Conservation (phyloP, 192 early-diverging fungal species). For the Coemansia nantahalensis region DNA sequence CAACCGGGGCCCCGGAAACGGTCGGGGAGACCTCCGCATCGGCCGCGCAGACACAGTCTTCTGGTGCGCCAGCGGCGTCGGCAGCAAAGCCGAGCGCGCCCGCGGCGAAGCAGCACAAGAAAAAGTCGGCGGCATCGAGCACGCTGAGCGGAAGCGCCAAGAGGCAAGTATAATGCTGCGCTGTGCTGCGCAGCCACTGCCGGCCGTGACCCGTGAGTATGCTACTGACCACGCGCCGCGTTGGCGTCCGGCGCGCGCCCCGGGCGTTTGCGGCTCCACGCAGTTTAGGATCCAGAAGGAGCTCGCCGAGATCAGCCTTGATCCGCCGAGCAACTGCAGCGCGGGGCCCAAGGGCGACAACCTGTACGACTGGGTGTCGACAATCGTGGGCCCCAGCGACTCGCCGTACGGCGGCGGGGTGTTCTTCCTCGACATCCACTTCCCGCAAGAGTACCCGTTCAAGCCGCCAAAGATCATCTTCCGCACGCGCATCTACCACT, state of each 20-base stretch:
- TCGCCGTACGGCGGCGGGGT: constrained; percentile 90
- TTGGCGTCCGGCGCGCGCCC: no score
- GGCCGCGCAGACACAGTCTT: background rate
- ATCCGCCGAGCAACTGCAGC: constrained; percentile 92
- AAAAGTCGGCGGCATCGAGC: constrained; percentile 27
- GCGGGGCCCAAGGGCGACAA: constrained; percentile 97
- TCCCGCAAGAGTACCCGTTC: constrained; percentile 94
- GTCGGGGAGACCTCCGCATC: constrained; percentile 9
- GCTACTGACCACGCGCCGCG: constrained; percentile 2
- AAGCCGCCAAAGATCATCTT: constrained; percentile 93
- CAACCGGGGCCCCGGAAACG: background rate
- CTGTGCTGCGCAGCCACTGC: no score
- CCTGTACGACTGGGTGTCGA: constrained; percentile 94
- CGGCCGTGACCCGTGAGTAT: no score
- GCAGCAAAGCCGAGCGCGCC: constrained; percentile 11
- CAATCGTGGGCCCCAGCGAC: constrained; percentile 84
- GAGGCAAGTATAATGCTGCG: constrained; percentile 32
- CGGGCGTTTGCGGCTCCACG: no score
- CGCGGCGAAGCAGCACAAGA: constrained; percentile 26
- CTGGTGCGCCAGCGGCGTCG: background rate
- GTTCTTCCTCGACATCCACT: constrained; percentile 91
- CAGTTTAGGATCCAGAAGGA: constrained; percentile 88
- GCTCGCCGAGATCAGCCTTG: constrained; percentile 92
- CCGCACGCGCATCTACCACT: constrained; percentile 94
- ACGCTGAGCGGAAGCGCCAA: constrained; percentile 62